These are phyloP conservation scores for Arctium lappa DNA, from an alignment of 129 eudicot genomes.

Conservation along the genomic window DNA sequence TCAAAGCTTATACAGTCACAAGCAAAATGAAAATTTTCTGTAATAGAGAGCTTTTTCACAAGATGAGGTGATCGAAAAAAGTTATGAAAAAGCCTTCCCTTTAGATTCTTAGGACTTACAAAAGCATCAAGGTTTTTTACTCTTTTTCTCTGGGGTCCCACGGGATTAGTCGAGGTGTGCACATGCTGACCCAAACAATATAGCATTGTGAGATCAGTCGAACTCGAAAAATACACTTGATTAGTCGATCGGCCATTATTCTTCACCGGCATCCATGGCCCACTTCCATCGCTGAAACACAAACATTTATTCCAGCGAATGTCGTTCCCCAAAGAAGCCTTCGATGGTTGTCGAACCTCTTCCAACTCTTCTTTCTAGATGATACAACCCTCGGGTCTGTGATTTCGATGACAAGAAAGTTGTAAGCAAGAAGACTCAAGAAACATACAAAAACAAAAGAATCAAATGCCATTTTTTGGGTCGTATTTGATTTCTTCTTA, in stretches of 20 bases:
- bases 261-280: not conserved
- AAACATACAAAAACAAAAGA: not conserved
- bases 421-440: not conserved
- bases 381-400: too few relatives aligned
- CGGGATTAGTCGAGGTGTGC: not conserved
- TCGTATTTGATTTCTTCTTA: not conserved
- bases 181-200: too few relatives aligned
- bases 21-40: too few relatives aligned
- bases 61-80: too few relatives aligned
- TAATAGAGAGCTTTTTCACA: too few relatives aligned
- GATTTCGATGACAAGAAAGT: not conserved
- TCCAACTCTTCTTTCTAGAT: not conserved
- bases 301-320: not conserved
- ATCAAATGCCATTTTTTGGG: not conserved
- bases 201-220: not conserved
- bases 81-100: too few relatives aligned
- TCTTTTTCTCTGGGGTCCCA: too few relatives aligned
- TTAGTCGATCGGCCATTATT: not conserved
- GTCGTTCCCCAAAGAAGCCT: too few relatives aligned
- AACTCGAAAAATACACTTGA: too few relatives aligned
- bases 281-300: not conserved
- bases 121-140: too few relatives aligned
- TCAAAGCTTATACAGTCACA: not conserved
- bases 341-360: too few relatives aligned
- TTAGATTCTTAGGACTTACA: too few relatives aligned